Evolutionary conservation across 345 rosid species (phyloP), one percentile per base, ranked within the genome.

Genomic region (Nephelium lappaceum): DNA sequence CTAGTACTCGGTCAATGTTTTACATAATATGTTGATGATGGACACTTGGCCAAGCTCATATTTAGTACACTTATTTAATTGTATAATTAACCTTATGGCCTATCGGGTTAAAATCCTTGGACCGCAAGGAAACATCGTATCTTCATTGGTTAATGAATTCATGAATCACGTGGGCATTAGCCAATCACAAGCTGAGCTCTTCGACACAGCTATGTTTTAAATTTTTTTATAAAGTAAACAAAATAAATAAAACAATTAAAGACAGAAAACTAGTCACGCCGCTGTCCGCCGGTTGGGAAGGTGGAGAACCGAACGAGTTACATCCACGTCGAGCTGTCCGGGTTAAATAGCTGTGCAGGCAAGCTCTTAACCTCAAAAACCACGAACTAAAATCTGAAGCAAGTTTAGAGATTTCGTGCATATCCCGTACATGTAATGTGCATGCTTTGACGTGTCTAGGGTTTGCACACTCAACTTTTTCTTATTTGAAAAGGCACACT

Each of bases 1-100:
- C 21, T 77, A 31, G 42, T 45, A 71, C 72, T 58, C n/a, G 74
- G 73, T 72, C 57, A 18, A 70, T 61, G 38, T 55, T 70, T 2
- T 49, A 16, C 36, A 79, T 81, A 62, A 76, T 80, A 74, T 67
- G 27, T 78, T 27, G 82, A 71, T 82, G 77, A 82, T 85, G 75
- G 87, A 85, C 87, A 68, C 74, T 39, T 82, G 85, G 83, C 82
- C 49, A 49, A 36, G 51, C 57, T 68, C 31, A 11, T 4, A 18
- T 23, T 70, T 11, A 41, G 12, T 47, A 15, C n/a, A 71, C 51
- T 63, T 25, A 19, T 41, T 43, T 43, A 31, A 25, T 55, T 66
- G 11, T 69, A 0, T 70, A 5, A 11, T 3, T 23, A 65, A 15
- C 49, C 39, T 27, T 45, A 45, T 45, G 51, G 2, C 36, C 36